Base-by-base conservation (phyloP, 352 stramenopile genomes). In the Pseudoperonospora humuli region DNA sequence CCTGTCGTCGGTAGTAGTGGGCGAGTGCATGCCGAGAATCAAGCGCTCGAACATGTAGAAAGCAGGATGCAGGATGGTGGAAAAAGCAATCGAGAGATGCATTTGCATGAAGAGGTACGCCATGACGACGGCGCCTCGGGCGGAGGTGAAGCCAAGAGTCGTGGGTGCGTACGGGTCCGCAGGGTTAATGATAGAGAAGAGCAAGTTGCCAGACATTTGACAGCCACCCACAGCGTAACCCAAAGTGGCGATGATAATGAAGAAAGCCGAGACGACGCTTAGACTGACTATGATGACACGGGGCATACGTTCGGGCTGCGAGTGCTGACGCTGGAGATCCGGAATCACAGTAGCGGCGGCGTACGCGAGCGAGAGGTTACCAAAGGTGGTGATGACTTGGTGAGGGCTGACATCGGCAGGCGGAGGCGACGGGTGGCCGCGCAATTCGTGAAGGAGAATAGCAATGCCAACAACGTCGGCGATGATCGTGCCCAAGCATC, bases 21-120 rank as follows among this genome's bases (percentile, higher is more conserved):
- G 20, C 17, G 44, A 41, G 27, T 63, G 54, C 54, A 63, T 63
- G 13, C 42, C 49, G 10, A 61, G 32, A 15, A 61, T 36, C 26
- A 61, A 33, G 4, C 53, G 53, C 39, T 61, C 53, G 21, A 57
- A 46, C 38, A 63, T 50, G 43, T 59, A 63, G 39, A 63, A 63
- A 10, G 54, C 54, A 15, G 54, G 54, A 19, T 58, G 49, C 31
- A 63, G 39, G 20, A 63, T 33, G 3, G 48, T 58, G 8, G 48
- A 50, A 35, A 63, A 63, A 20, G 54, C 54, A 20, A 63, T 47
- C 0, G 42, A 35, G 24, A 63, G 24, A 27, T 63, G 54, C 48
- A 59, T 40, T 20, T 63, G 54, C 54, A 63, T 63, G 39, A 63
- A 63, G 21, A 63, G 34, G 23, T 38, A 63, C 1, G 54, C 39